phyloP scores from a whole-genome alignment of 2,329 filamentous ascomycete species.

The Sphaerulina musiva region DNA sequence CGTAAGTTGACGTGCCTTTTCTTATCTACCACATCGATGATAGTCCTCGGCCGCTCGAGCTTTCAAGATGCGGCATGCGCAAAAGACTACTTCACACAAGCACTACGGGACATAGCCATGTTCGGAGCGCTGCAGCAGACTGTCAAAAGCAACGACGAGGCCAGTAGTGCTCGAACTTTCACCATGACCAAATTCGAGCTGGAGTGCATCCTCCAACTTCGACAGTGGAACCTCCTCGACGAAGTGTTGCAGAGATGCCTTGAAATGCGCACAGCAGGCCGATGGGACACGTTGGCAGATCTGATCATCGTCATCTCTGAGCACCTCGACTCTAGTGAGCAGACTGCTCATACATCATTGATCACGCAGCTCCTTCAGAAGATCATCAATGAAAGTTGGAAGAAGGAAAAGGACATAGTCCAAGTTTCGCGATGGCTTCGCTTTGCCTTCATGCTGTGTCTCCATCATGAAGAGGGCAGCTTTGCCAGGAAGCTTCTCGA shows the following conservation, averaged over 20 bases:
- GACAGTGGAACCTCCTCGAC: constrained; percentile 60
- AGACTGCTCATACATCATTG: constrained; percentile 3
- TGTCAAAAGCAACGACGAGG: constrained; percentile 14
- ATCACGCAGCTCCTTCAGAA: constrained; percentile 48
- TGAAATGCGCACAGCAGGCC: constrained; percentile 26
- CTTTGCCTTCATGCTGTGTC: constrained; percentile 64
- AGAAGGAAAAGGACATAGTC: constrained; percentile 45
- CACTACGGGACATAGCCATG: constrained; percentile 54
- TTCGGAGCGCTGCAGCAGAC: constrained; percentile 45
- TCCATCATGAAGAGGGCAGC: constrained; percentile 43
- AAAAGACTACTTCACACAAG: constrained; percentile 55
- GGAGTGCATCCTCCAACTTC: constrained; percentile 62
- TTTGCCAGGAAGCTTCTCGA: constrained; percentile 47
- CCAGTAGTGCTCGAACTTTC: constrained; percentile 42
- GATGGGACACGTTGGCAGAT: constrained; percentile 44
- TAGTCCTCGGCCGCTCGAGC: constrained; percentile 45
- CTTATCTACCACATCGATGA: constrained; percentile 46
- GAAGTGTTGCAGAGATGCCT: constrained; percentile 49
- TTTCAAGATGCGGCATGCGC: constrained; percentile 41
- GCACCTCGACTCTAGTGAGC: constrained; percentile 17
- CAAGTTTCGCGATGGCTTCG: constrained; percentile 71
- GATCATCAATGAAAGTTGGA: constrained; percentile 63
- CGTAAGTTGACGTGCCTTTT: constrained; percentile 67
- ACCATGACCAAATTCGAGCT: constrained; percentile 70
- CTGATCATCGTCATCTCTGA: constrained; percentile 42